These are phyloP conservation scores for Ogataea saltuana DNA, from an alignment of 805 yeast genomes.

Conservation along the genomic window DNA sequence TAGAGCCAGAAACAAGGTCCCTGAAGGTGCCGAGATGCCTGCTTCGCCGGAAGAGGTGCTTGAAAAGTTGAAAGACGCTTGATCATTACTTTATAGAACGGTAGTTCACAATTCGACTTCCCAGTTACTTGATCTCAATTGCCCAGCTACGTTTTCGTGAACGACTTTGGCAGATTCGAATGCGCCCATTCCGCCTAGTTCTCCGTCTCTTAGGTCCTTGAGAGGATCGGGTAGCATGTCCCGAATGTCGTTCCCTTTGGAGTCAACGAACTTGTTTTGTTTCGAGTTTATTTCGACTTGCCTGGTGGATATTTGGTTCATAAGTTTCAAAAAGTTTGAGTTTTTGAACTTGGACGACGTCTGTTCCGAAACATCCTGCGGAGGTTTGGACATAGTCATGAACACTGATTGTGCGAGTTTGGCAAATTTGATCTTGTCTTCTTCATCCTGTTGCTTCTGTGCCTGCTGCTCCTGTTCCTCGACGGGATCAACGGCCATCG, in stretches of 20 bases:
- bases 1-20: constrained; percentile 29
- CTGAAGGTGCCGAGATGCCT: constrained; percentile 35
- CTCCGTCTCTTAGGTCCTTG: constrained; percentile 26
- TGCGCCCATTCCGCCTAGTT: constrained; percentile 21
- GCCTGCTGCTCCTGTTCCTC: constrained; percentile 12
- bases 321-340: constrained; percentile 42
- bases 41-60: constrained; percentile 15
- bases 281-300: constrained; percentile 39
- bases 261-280: constrained; percentile 40
- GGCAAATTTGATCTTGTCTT: constrained; percentile 40
- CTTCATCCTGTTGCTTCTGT: constrained; percentile 26
- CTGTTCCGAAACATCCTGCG: constrained; percentile 28
- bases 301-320: constrained; percentile 41
- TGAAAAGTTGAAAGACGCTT: background rate
- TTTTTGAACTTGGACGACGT: constrained; percentile 41
- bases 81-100: too few species aligned
- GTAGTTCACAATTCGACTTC: constrained; percentile 15
- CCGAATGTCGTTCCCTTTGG: constrained; percentile 40
- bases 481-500: constrained; percentile 1
- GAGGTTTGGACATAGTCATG: constrained; percentile 38
- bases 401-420: constrained; percentile 41
- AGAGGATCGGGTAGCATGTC: constrained; percentile 33
- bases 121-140: constrained; percentile 27
- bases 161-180: constrained; percentile 29
- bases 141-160: constrained; percentile 20